Conservation (phyloP, 2,329 filamentous ascomycete species). For the Sporothrix pallida region DNA sequence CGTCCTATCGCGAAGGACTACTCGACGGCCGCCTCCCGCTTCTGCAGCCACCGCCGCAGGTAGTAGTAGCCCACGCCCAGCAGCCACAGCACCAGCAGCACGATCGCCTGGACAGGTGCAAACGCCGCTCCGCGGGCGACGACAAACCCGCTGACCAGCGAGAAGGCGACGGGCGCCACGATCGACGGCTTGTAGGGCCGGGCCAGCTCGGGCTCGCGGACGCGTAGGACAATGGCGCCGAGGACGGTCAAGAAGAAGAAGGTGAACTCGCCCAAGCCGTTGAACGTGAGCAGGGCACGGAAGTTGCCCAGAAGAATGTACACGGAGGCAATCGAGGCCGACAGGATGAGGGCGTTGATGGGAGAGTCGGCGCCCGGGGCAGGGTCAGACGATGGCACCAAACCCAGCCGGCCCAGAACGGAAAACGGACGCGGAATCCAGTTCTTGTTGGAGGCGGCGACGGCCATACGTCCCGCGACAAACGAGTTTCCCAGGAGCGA, state of each 20-base stretch:
- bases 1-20: too few relatives aligned
- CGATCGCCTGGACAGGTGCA: conserved; percentile 58
- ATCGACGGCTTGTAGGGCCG: conserved; percentile 63
- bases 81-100: conserved; percentile 59
- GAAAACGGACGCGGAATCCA: conserved; percentile 58
- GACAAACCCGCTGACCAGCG: conserved; percentile 64
- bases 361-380: conserved; percentile 51
- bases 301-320: conserved; percentile 68
- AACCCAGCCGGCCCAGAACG: conserved; percentile 53
- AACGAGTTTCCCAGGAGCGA: conserved; percentile 68
- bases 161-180: conserved; percentile 58
- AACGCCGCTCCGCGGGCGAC: conserved; percentile 65
- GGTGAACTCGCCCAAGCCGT: conserved; percentile 64
- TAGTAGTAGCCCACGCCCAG: conserved; percentile 54
- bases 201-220: conserved; percentile 59
- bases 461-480: conserved; percentile 64
- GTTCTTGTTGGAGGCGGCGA: conserved; percentile 60
- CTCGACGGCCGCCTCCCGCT: background rate
- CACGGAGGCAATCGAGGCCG: conserved; percentile 55
- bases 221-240: conserved; percentile 62
- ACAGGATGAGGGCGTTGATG: conserved; percentile 59
- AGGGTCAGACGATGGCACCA: conserved; percentile 20
- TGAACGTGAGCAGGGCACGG: conserved; percentile 65
- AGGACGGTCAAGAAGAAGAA: conserved; percentile 69
- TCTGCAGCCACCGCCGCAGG: conserved; percentile 27